Percentiles rank a stretch among this genome's conserved stretches.
Conservation (phyloP, 2,329 filamentous ascomycete species). For the Alternaria angustiovoidea region DNA sequence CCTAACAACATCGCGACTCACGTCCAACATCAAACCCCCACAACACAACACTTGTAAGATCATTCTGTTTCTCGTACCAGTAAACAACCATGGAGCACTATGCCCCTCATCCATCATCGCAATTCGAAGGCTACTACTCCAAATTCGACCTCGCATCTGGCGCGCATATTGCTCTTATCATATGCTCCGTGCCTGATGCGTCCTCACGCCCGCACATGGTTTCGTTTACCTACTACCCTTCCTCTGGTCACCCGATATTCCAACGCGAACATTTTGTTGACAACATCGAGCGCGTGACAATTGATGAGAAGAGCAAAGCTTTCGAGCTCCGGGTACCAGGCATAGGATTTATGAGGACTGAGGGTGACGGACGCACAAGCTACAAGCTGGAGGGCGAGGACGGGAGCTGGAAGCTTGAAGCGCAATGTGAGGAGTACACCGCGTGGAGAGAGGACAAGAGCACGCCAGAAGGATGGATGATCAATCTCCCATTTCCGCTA, state of each 20-base stretch:
- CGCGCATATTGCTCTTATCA: conserved; percentile 56
- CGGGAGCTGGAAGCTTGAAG: conserved; percentile 50
- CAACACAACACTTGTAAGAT: not conserved
- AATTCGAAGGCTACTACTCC: conserved; percentile 62
- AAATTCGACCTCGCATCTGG: conserved; percentile 59
- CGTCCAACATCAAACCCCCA: not conserved
- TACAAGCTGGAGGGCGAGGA: conserved; percentile 44
- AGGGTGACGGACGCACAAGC: conserved; percentile 48
- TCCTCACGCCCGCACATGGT: conserved; percentile 53
- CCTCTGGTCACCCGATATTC: conserved; percentile 42
- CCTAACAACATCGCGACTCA: not conserved
- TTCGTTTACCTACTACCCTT: conserved; percentile 60
- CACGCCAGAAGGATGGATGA: conserved; percentile 58
- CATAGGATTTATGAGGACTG: conserved; percentile 51
- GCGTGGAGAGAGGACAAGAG: conserved; percentile 48
- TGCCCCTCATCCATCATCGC: conserved; percentile 52
- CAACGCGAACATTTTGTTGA: conserved; percentile 56
- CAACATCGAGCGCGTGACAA: conserved; percentile 47
- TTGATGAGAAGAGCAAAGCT: conserved; percentile 38
- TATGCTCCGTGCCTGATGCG: conserved; percentile 57
- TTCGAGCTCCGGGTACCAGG: conserved; percentile 54
- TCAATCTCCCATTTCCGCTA: conserved; percentile 57
- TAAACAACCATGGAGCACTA: conserved; percentile 51
- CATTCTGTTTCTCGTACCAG: not conserved
- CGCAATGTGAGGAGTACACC: conserved; percentile 49